Conservation (phyloP, 164 flowering plant genomes). For the Nymphaea colorata region DNA sequence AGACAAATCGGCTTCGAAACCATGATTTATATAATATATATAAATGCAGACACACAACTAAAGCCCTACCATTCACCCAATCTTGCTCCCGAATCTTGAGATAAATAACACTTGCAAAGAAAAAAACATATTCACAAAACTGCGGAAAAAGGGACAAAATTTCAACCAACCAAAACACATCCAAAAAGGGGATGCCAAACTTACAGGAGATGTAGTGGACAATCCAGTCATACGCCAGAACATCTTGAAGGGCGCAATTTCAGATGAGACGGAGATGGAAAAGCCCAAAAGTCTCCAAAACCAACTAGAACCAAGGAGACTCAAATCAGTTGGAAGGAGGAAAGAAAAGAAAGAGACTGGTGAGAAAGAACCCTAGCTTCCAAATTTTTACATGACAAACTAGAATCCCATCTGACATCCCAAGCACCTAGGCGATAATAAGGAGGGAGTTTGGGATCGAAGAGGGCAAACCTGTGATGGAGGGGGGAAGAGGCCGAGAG, state of each 20-base stretch:
- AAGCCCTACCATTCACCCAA: too few species aligned
- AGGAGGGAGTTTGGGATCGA: background rate
- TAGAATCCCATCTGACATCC: background rate
- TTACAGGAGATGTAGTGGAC: conserved; percentile 87
- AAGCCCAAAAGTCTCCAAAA: background rate
- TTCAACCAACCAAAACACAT: background rate
- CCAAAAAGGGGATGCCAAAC: conserved; percentile 4
- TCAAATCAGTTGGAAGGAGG: background rate
- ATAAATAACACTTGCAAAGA: too few species aligned
- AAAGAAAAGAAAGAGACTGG: too few species aligned
- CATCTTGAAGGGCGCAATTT: conserved; percentile 30
- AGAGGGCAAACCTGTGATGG: background rate
- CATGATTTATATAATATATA: too few species aligned
- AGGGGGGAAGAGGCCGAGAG: background rate
- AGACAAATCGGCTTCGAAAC: too few species aligned
- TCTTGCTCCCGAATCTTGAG: too few species aligned
- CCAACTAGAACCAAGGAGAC: background rate
- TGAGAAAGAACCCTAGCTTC: background rate
- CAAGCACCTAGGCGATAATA: background rate
- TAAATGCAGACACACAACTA: too few species aligned
- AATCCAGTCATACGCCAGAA: conserved; percentile 94
- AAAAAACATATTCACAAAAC: too few species aligned
- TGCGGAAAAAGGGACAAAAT: too few species aligned
- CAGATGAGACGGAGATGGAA: background rate
- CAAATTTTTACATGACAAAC: background rate